Percentiles rank a stretch among this genome's conserved stretches.
These are phyloP conservation scores for Elsinoe arachidis DNA, from an alignment of 2,329 filamentous ascomycete genomes.

Conservation along the genomic window DNA sequence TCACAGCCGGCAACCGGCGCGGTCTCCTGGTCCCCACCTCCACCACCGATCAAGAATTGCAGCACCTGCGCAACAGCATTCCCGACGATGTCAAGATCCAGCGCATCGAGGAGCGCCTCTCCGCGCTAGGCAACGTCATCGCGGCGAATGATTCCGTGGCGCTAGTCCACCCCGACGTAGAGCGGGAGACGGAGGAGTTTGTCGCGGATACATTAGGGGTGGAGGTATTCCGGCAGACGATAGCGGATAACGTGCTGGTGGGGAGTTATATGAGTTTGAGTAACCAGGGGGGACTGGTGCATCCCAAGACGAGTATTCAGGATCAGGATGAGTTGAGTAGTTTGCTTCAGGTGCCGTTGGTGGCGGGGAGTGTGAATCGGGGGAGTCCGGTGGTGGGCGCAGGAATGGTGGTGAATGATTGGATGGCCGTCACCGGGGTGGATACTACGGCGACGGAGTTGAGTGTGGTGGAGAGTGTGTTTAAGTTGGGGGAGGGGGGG, in stretches of 20 bases:
- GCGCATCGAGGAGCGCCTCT: constrained; percentile 93
- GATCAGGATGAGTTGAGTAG: constrained; percentile 96
- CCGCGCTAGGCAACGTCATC: constrained; percentile 93
- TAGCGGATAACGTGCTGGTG: constrained; percentile 93
- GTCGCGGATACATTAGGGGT: constrained; percentile 88
- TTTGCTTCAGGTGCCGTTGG: constrained; percentile 87
- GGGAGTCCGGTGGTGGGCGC: constrained; percentile 92
- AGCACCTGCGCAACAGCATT: constrained; percentile 90
- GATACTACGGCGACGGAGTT: constrained; percentile 97
- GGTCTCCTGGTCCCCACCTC: constrained; percentile 92
- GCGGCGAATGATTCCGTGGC: constrained; percentile 95
- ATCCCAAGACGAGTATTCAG: constrained; percentile 93
- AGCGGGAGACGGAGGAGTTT: constrained; percentile 97
- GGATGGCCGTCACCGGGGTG: constrained; percentile 77
- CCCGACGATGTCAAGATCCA: constrained; percentile 90
- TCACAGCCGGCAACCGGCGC: constrained; percentile 94
- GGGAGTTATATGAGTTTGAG: constrained; percentile 94
- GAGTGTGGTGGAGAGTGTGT: constrained; percentile 92
- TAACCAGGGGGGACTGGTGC: constrained; percentile 93
- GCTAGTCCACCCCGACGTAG: constrained; percentile 88
- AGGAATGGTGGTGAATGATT: constrained; percentile 95
- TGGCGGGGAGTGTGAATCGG: constrained; percentile 88
- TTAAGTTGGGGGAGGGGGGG: constrained; percentile 76
- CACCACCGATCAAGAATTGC: constrained; percentile 95
- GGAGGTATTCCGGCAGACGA: constrained; percentile 86